A percentile compares a stretch with the other conserved stretches of the same genome.
These are phyloP conservation scores for Zelopaecilomyces penicillatus DNA, from an alignment of 2,329 filamentous ascomycete species.

Conservation along the genomic window DNA sequence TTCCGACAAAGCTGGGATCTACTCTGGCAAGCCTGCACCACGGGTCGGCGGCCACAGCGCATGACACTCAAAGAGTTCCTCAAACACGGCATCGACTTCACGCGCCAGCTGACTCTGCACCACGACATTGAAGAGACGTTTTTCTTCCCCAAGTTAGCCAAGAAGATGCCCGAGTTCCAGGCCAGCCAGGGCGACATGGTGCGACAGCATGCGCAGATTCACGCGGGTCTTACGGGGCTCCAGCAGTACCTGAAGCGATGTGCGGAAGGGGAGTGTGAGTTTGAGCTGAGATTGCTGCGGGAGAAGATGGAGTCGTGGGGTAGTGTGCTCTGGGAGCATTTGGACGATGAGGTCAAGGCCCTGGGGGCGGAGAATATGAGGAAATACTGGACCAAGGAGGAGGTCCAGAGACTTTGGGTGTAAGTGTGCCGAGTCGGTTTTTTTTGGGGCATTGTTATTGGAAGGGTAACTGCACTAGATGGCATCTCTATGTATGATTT, in stretches of 20 bases:
- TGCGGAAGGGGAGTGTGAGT: constrained; percentile 51
- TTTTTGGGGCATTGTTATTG: no score
- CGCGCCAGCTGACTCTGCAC: constrained; percentile 62
- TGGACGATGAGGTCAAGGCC: constrained; percentile 75
- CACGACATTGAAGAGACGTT: constrained; percentile 77
- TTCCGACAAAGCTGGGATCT: constrained; percentile 68
- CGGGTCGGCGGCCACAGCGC: constrained; percentile 48
- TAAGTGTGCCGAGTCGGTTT: background rate
- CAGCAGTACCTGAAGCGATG: constrained; percentile 58
- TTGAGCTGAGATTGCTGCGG: constrained; percentile 53
- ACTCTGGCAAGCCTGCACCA: constrained; percentile 57
- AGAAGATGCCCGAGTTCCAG: constrained; percentile 70
- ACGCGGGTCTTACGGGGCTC: constrained; percentile 62
- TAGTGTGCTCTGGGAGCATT: constrained; percentile 68
- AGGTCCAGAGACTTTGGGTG: constrained; percentile 45
- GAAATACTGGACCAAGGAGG: constrained; percentile 67
- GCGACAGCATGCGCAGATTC: constrained; percentile 70
- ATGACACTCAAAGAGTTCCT: constrained; percentile 65
- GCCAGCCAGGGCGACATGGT: constrained; percentile 49
- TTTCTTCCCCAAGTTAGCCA: constrained; percentile 70
- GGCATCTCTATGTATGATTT: no score
- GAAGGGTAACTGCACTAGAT: no score
- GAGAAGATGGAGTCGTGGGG: constrained; percentile 71
- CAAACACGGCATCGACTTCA: constrained; percentile 58
- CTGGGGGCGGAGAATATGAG: constrained; percentile 83